These are phyloP conservation scores for Tricholoma sp. DNA, from an alignment of 768 basidiomycete species.

Conservation along the genomic window DNA sequence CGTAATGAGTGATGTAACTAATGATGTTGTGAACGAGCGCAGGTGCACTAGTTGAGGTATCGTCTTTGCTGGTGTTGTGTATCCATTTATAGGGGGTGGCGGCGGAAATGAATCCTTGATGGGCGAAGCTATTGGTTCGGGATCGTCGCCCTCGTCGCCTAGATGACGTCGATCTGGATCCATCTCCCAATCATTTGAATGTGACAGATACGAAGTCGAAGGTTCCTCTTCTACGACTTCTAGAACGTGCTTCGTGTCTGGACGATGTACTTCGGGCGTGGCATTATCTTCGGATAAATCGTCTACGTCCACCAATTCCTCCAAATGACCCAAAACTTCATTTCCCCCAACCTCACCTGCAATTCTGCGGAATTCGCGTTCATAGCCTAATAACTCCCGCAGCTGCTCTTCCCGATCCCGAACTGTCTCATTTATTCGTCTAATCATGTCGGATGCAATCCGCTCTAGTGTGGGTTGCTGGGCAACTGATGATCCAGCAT, in stretches of 20 bases:
- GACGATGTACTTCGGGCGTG: conserved; percentile 11
- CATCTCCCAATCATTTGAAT: conserved; percentile 54
- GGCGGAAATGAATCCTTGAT: conserved; percentile 55
- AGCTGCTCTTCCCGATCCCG: conserved; percentile 79
- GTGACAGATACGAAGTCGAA: conserved; percentile 20
- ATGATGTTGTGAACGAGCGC: conserved; percentile 67
- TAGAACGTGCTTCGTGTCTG: conserved; percentile 20
- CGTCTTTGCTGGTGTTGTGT: conserved; percentile 52
- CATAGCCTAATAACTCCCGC: conserved; percentile 70
- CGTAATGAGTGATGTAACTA: conserved; percentile 67
- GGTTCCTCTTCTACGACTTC: conserved; percentile 37
- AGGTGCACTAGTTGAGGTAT: conserved; percentile 66
- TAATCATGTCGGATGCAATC: conserved; percentile 71
- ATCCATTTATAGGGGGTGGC: conserved; percentile 42
- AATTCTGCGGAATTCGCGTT: conserved; percentile 75
- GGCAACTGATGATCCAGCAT: conserved; percentile 30
- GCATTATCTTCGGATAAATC: conserved; percentile 36
- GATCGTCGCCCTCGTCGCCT: conserved; percentile 42
- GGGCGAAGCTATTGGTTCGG: conserved; percentile 44
- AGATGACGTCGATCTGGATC: conserved; percentile 47
- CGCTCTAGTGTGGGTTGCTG: conserved; percentile 53
- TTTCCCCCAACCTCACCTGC: conserved; percentile 72
- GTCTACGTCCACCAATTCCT: conserved; percentile 48
- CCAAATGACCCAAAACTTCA: conserved; percentile 66
- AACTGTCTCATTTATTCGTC: conserved; percentile 67